Conservation (phyloP, 2,329 filamentous ascomycete species). For the Trichophyton verrucosum region DNA sequence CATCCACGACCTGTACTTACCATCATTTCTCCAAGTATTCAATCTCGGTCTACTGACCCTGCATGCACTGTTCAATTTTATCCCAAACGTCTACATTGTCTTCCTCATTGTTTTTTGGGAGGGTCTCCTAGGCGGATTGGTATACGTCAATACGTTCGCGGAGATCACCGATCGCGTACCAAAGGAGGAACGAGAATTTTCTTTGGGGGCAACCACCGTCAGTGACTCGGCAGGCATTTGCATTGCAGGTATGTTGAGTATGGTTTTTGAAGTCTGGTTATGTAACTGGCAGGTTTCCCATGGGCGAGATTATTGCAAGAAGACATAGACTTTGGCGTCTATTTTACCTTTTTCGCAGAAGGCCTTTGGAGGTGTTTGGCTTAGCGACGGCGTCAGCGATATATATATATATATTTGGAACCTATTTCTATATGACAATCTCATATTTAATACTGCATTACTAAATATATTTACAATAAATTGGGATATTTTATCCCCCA, state of each 20-base stretch:
- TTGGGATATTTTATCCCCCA: neutral
- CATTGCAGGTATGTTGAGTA: constrained; percentile 70
- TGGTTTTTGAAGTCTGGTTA: constrained; percentile 66
- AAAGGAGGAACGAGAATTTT: constrained; percentile 73
- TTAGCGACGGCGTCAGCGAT: neutral
- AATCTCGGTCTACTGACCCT: constrained; percentile 63
- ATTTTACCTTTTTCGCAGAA: neutral
- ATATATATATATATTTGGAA: neutral
- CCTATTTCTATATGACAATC: neutral
- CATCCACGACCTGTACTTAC: constrained; percentile 67
- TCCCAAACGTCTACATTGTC: constrained; percentile 76
- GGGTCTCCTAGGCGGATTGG: constrained; percentile 74
- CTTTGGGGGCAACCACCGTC: constrained; percentile 75
- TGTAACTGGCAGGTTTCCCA: constrained; percentile 76
- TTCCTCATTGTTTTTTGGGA: constrained; percentile 89
- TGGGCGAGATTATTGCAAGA: constrained; percentile 61
- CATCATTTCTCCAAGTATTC: constrained; percentile 65
- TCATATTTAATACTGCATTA: neutral
- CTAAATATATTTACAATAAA: neutral
- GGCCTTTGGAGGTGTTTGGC: too few relatives aligned
- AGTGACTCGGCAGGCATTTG: constrained; percentile 88
- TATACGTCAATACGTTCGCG: constrained; percentile 93
- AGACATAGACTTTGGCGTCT: constrained; percentile 17
- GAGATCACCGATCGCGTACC: constrained; percentile 79
- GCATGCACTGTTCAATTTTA: constrained; percentile 67